Percentiles rank a stretch among this genome's conserved stretches.
Evolutionary conservation across 495 filamentous ascomycete genomes (phyloP).

Genomic region (Aspergillus ostianus): DNA sequence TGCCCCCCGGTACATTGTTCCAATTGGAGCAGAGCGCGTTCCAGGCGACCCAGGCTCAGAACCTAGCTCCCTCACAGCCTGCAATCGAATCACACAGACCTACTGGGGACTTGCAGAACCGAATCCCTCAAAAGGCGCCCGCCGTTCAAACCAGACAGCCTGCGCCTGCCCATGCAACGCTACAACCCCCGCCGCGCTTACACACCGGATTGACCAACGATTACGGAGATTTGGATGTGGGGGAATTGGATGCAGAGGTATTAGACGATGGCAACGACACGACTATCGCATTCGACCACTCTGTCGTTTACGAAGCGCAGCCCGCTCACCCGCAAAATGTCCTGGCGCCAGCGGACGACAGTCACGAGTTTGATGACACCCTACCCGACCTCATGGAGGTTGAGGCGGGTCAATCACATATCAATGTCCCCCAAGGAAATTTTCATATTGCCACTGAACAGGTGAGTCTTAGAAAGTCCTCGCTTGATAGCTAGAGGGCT

Average conservation of each 20-base stretch:
- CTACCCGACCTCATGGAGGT: slow-evolving; percentile 17
- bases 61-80: slow-evolving; percentile 3
- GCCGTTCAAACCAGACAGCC: slow-evolving; percentile 2
- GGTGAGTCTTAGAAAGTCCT: slow-evolving; percentile 13
- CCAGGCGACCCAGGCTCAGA: slow-evolving; percentile 45
- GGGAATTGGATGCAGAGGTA: slow-evolving; percentile 54
- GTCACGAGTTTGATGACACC: not conserved
- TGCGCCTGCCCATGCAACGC: slow-evolving; percentile 15
- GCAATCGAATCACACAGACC: slow-evolving; percentile 10
- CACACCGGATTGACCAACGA: slow-evolving; percentile 47
- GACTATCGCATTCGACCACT: slow-evolving; percentile 27
- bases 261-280: slow-evolving; percentile 40
- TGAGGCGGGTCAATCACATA: slow-evolving; percentile 11
- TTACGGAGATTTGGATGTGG: slow-evolving; percentile 55
- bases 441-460: slow-evolving; percentile 33
- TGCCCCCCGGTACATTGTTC: slow-evolving; percentile 50
- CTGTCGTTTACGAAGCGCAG: slow-evolving; percentile 25
- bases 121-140: slow-evolving; percentile 8
- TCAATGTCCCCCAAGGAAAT: slow-evolving; percentile 8
- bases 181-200: slow-evolving; percentile 32
- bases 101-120: slow-evolving; percentile 14
- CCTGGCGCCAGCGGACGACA: slow-evolving; percentile 9
- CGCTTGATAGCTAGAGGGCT: slow-evolving; percentile 9
- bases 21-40: slow-evolving; percentile 57
- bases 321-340: slow-evolving; percentile 16